These are phyloP conservation scores for Tinospora cordifolia DNA, from an alignment of 164 flowering plant species.

Conservation along the genomic window DNA sequence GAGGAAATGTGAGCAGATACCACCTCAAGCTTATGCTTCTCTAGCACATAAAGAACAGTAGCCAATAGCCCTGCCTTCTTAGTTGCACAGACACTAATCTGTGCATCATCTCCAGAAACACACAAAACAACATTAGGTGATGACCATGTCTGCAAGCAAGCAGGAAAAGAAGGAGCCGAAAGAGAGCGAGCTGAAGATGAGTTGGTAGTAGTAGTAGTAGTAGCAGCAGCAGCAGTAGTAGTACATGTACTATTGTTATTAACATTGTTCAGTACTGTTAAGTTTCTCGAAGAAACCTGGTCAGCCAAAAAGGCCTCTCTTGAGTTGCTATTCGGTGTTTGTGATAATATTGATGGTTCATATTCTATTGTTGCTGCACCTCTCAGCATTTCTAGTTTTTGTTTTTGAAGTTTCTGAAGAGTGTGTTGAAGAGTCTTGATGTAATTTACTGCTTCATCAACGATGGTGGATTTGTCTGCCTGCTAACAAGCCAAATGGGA, in stretches of 20 bases:
- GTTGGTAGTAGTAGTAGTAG: conserved; percentile 7
- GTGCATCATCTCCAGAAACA: conserved; percentile 58
- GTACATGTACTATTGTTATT: not conserved
- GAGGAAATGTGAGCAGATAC: conserved; percentile 58
- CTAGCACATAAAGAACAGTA: conserved; percentile 41
- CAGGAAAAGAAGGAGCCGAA: conserved; percentile 21
- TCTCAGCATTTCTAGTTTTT: conserved; percentile 47
- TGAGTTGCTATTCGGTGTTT: conserved; percentile 6
- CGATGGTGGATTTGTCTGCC: conserved; percentile 86
- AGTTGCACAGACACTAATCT: conserved; percentile 48
- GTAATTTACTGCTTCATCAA: conserved; percentile 79
- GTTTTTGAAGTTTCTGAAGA: conserved; percentile 49
- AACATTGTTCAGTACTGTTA: not conserved
- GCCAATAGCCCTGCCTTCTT: conserved; percentile 51
- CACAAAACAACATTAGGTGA: conserved; percentile 62
- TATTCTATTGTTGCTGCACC: conserved; percentile 10
- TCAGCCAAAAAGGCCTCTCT: conserved; percentile 63
- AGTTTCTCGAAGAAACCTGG: conserved; percentile 33
- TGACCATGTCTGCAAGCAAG: conserved; percentile 54
- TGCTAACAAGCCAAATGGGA: conserved; percentile 13
- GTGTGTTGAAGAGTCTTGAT: conserved; percentile 49
- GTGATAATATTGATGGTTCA: conserved; percentile 15
- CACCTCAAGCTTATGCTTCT: conserved; percentile 58
- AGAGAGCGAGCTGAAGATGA: conserved; percentile 12
- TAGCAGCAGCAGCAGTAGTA: no score